Percentiles rank a stretch among this genome's conserved stretches.
Conservation (phyloP, 192 early-diverging fungal species). For the Dissophora globulifera region DNA sequence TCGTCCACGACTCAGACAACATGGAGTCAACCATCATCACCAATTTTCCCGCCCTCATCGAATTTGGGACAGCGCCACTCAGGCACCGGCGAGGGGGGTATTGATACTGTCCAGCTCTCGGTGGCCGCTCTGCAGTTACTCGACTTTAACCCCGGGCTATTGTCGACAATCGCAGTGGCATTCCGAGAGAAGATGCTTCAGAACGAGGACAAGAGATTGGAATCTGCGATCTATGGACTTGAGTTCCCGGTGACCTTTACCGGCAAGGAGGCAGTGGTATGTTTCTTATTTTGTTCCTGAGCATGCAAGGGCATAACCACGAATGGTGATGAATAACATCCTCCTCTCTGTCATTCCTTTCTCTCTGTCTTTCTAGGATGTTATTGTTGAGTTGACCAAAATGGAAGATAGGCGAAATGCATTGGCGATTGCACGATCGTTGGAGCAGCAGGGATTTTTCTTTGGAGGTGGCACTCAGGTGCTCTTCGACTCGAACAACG, state of each 20-base stretch:
- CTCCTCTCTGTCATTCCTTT: no score
- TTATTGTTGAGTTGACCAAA: conserved; percentile 69
- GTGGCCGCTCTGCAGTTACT: conserved; percentile 27
- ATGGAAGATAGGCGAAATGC: conserved; percentile 80
- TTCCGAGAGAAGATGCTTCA: conserved; percentile 46
- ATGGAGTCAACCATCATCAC: conserved; percentile 50
- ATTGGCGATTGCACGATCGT: conserved; percentile 75
- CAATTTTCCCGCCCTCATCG: conserved; percentile 33
- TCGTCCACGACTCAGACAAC: conserved; percentile 47
- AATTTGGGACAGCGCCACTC: conserved; percentile 11
- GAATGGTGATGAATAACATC: no score
- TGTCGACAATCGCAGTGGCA: conserved; percentile 49
- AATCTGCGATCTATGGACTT: conserved; percentile 65
- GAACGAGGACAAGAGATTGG: conserved; percentile 42
- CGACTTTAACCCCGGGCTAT: conserved; percentile 39
- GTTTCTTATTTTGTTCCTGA: neutral
- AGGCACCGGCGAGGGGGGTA: neutral
- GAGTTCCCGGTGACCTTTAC: conserved; percentile 79
- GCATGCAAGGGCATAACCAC: no score
- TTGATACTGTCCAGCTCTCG: conserved; percentile 16
- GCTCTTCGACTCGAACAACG: conserved; percentile 77
- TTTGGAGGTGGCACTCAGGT: conserved; percentile 80
- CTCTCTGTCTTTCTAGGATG: conserved; percentile 54
- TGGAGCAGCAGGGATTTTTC: conserved; percentile 82
- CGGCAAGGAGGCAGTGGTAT: conserved; percentile 81